A percentile compares a stretch with the other conserved stretches of the same genome.
Conservation (phyloP, 2,329 filamentous ascomycete genomes). For the Rutstroemia sydowiana region DNA sequence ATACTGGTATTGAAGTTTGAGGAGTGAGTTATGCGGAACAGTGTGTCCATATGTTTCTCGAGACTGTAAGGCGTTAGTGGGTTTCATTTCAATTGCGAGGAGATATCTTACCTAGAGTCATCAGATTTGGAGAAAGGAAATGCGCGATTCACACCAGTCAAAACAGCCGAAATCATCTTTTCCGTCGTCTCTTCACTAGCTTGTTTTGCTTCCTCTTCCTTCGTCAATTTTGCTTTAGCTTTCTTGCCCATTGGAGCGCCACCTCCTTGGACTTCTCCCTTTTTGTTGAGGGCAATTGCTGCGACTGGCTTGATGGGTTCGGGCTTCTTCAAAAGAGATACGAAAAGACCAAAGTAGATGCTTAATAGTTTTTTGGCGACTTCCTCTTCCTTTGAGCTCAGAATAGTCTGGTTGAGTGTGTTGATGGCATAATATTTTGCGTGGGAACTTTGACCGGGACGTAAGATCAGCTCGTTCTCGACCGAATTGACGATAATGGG, state of each 20-base stretch:
- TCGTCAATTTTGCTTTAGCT: conserved; percentile 36
- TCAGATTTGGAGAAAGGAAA: conserved; percentile 86
- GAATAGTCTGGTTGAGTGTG: conserved; percentile 91
- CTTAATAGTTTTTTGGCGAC: conserved; percentile 75
- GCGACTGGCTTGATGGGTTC: conserved; percentile 32
- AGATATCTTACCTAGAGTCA: conserved; percentile 53
- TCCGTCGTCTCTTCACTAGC: conserved; percentile 53
- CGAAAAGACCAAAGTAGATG: conserved; percentile 89
- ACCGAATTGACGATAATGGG: conserved; percentile 74
- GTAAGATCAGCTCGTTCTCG: conserved; percentile 80
- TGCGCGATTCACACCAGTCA: conserved; percentile 92
- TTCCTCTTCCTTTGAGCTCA: conserved; percentile 75
- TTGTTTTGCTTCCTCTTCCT: conserved; percentile 33
- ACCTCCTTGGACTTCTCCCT: conserved; percentile 45
- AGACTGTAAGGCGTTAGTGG: conserved; percentile 44
- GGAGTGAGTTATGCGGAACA: conserved; percentile 94
- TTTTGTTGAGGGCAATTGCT: conserved; percentile 39
- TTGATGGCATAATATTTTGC: conserved; percentile 96
- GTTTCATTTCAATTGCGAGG: not conserved
- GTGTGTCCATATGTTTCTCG: conserved; percentile 82
- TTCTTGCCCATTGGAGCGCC: conserved; percentile 45
- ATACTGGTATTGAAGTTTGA: conserved; percentile 99
- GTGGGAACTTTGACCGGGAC: conserved; percentile 77
- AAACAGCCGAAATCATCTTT: conserved; percentile 83
- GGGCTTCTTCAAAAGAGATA: conserved; percentile 64